Base-by-base conservation (phyloP, 345 rosid species). In the Salix dunnii region DNA sequence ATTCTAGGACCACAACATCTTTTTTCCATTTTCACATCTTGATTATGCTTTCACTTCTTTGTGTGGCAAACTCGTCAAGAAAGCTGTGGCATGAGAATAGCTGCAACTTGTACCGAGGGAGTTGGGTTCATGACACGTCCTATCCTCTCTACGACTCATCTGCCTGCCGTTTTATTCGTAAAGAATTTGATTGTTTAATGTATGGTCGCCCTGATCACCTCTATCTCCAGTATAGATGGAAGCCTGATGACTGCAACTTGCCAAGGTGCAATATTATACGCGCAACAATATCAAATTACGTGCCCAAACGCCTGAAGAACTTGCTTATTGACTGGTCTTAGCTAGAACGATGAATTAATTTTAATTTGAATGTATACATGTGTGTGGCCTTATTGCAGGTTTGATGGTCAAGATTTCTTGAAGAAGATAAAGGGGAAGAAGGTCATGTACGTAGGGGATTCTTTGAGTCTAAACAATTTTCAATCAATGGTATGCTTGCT, bases 211-310 rank as follows among this genome's bases (percentile, higher is more conserved):
- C 92, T 4, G 97, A 92, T 78, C 87, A 63, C n/a, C 77, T 71
- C 68, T 95, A 92, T 71, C 95, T 91, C 58, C 82, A 78, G 16
- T 91, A 87, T 64, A 80, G 99, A 76, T 95, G 99, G 97, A 92
- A 90, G 79, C 99, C 99, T 25, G 28, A 25, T 7, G 67, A 71
- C 79, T 92, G 97, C 46, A 80, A 85, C 81, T 80, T 90, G 81
- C 93, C 91, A 1, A 86, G 96, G 99, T 92, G 71, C 7, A 25
- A 42, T 42, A 42, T 42, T 42, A 42, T 42, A 11, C 14, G 4
- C 0, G 46, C 46, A 42, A 42, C 0, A 42, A 2, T 11, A 40
- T 40, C 36, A 33, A 33, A 33, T 33, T 33, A 33, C 35, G 2
- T 12, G 13, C 43, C 2, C 12, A 12, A 11, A 2, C 46, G 14